Evolutionary conservation across 2,329 filamentous ascomycete genomes (phyloP).

Genomic region (Monosporascus sp.): DNA sequence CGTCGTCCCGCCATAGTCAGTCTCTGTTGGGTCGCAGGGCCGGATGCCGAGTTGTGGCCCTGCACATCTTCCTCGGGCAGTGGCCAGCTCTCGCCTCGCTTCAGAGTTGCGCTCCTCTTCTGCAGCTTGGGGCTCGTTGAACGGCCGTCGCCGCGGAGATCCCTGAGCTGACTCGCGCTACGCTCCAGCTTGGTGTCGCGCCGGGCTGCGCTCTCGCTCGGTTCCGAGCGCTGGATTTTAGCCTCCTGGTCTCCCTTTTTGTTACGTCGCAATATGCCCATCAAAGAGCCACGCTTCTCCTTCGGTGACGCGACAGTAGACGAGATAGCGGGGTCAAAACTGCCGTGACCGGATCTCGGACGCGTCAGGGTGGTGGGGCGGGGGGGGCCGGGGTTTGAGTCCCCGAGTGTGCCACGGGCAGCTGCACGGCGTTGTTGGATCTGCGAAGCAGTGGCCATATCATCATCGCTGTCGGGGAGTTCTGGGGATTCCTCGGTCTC

Average conservation of each 20-base stretch:
- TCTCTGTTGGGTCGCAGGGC: constrained; percentile 5
- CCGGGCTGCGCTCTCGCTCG: constrained; percentile 53
- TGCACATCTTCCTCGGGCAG: constrained; percentile 28
- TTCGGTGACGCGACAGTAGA: constrained; percentile 23
- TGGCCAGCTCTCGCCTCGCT: constrained; percentile 43
- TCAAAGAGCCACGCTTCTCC: constrained; percentile 43
- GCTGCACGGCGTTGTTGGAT: constrained; percentile 16
- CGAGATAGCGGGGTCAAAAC: constrained; percentile 10
- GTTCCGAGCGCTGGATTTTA: constrained; percentile 49
- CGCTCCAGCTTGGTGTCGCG: constrained; percentile 59
- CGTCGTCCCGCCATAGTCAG: constrained; percentile 15
- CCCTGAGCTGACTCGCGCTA: constrained; percentile 46
- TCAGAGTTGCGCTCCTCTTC: constrained; percentile 33
- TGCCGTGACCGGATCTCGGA: constrained; percentile 21
- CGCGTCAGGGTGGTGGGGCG: constrained; percentile 23
- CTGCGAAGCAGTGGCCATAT: constrained; percentile 22
- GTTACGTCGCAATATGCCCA: constrained; percentile 59
- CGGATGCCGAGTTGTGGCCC: constrained; percentile 15
- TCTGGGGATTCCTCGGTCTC: constrained; percentile 49
- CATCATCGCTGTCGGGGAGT: constrained; percentile 53
- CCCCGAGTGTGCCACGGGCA: constrained; percentile 7
- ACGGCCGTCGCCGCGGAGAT: constrained; percentile 32
- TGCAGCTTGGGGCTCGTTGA: constrained; percentile 37
- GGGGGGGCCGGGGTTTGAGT: constrained; percentile 19
- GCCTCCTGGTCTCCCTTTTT: constrained; percentile 45